Percentiles rank a stretch among this genome's conserved stretches.
Evolutionary conservation across 2,329 filamentous ascomycete genomes (phyloP).

Genomic region (Pseudogymnoascus sp.): DNA sequence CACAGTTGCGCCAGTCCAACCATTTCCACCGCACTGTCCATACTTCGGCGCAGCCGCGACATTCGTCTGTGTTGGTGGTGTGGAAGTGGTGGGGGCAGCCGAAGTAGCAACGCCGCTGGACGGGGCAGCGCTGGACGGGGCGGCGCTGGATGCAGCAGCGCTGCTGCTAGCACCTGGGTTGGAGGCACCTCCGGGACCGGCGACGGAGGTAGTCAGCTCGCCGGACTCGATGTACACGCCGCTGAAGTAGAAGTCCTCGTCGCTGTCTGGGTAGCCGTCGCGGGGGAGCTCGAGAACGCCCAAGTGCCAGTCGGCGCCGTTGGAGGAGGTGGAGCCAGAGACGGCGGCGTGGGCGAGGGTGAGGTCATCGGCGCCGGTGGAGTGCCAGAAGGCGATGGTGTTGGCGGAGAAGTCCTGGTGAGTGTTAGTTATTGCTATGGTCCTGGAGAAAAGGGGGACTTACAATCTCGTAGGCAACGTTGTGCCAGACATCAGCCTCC

Average conservation of each 20-base stretch:
- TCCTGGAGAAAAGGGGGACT: slow-evolving; percentile 15
- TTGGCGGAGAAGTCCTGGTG: slow-evolving; percentile 49
- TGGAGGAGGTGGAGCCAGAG: slow-evolving; percentile 51
- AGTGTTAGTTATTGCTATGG: slow-evolving; percentile 4
- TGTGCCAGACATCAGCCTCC: slow-evolving; percentile 61
- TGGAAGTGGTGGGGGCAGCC: slow-evolving; percentile 13
- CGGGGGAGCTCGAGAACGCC: slow-evolving; percentile 60
- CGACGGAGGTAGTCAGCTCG: slow-evolving; percentile 34
- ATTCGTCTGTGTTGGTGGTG: neutral
- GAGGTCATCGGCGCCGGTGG: slow-evolving; percentile 51
- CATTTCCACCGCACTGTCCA: slow-evolving; percentile 29
- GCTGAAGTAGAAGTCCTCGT: slow-evolving; percentile 64
- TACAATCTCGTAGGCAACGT: slow-evolving; percentile 64
- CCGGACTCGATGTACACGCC: slow-evolving; percentile 64
- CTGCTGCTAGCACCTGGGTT: neutral
- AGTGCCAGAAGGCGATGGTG: slow-evolving; percentile 63
- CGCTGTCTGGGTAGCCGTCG: slow-evolving; percentile 42
- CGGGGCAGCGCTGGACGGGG: neutral
- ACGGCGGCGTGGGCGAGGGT: slow-evolving; percentile 53
- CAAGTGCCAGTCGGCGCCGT: slow-evolving; percentile 66
- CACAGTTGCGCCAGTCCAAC: slow-evolving; percentile 24
- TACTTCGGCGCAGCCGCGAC: slow-evolving; percentile 20
- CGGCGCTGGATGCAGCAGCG: neutral
- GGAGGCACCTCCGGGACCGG: slow-evolving; percentile 25
- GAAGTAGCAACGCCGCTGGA: neutral